Evolutionary conservation across 2,329 filamentous ascomycete species (phyloP), one percentile per base, ranked within the genome.

Genomic region (Trichoderma asperellum): DNA sequence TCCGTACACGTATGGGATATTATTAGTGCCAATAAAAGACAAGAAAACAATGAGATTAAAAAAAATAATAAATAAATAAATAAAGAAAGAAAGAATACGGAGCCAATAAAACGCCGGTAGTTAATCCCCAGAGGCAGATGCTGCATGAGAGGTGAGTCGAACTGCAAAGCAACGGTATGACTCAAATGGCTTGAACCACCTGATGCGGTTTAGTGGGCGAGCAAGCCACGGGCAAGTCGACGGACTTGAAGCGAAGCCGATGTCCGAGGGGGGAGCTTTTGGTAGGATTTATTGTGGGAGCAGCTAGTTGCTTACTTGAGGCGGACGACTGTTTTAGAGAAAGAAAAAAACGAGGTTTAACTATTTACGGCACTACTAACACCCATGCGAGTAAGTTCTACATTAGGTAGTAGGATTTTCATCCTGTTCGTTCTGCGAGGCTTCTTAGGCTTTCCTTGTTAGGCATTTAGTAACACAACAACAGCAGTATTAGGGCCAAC

Each of bases 171-270:
- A 24, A 49, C n/a, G 18, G 47, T 12, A 49, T 49, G 62, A 65
- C 18, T 66, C 63, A 66, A 56, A 27, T 18, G 47, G 16, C 3
- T 12, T 29, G 8, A 11, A 11, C 3, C 47, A 29, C 47, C 47
- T 53, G 27, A 57, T 40, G n/a, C 4, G 40, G 63, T 40, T 35
- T 66, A 58, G 63, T 66, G 47, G 59, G 8, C 12, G 58, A 59
- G 40, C n/a, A 12, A n/a, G 40, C 21, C 21, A 8, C 21, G 14
- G 32, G 40, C 43, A 40, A 63, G 59, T 55, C 47, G 40, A 70
- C 76, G 76, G 76, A 74, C 73, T 76, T 73, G 70, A 35, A 16
- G 55, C 65, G 72, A 75, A 59, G 32, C 76, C 76, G 76, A 77
- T 71, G 76, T 78, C 76, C 76, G 76, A 77, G 61, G 18, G 62